Percentiles rank a stretch among this genome's conserved stretches.
Conservation (phyloP, 225 moss, liverwort and hornwort species). For the Lunularia cruciata region DNA sequence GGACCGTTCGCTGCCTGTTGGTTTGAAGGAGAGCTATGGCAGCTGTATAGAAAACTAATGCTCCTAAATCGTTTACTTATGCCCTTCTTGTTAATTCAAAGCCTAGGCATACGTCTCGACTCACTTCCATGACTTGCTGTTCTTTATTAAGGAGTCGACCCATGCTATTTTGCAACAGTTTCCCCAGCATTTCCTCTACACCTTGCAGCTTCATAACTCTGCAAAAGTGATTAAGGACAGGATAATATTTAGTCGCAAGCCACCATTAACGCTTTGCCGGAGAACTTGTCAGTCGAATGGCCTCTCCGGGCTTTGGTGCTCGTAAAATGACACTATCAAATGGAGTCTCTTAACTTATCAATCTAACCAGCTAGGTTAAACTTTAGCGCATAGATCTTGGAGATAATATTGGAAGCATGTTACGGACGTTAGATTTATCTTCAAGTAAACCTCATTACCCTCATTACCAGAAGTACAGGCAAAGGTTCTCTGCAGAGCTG, state of each 20-base stretch:
- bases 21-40: too few relatives aligned
- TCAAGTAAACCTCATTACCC: too few relatives aligned
- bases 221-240: conserved; percentile 47
- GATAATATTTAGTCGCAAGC: conserved; percentile 34
- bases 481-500: too few relatives aligned
- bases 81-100: conserved; percentile 2
- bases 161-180: conserved; percentile 43
- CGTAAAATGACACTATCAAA: too few relatives aligned
- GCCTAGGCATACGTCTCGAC: conserved; percentile 25
- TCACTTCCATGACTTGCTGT: conserved; percentile 37
- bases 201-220: conserved; percentile 51
- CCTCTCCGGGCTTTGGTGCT: neutral
- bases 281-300: too few relatives aligned
- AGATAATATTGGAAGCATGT: too few relatives aligned
- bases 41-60: too few relatives aligned
- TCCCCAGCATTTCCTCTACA: conserved; percentile 51
- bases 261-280: conserved; percentile 1
- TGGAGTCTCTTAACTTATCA: too few relatives aligned
- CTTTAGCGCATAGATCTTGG: too few relatives aligned
- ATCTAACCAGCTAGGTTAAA: too few relatives aligned
- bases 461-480: too few relatives aligned
- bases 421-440: too few relatives aligned
- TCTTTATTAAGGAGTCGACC: conserved; percentile 40
- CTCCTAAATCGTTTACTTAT: neutral
- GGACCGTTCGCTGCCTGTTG: neutral